Base-by-base conservation (phyloP, 306 rosid genomes). In the Begonia loranthoides region DNA sequence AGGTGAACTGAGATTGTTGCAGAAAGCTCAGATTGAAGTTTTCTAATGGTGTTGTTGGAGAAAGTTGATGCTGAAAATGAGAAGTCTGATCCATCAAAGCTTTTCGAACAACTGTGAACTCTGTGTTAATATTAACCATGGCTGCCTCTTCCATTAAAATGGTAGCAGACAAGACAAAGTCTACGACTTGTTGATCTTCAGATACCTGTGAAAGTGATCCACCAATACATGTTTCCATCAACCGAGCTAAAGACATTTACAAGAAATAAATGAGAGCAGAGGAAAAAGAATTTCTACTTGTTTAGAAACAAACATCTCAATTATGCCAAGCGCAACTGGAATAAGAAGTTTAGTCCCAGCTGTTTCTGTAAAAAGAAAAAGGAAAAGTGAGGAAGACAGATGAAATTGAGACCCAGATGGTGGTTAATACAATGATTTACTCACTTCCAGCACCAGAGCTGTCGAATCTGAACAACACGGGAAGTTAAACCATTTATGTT, bases 241-340 rank as follows among this genome's bases (percentile, higher is more conserved):
- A n/a, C n/a, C n/a, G n/a, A n/a, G n/a, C n/a, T n/a, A n/a, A n/a
- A n/a, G n/a, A n/a, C n/a, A n/a, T n/a, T n/a, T n/a, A n/a, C n/a
- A n/a, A n/a, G n/a, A n/a, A n/a, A n/a, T n/a, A n/a, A n/a, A n/a
- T n/a, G n/a, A 39, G 10, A 39, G 10, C 8, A 5, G 10, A 39
- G 10, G 43, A 39, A 5, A 39, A 10, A 43, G 41, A 34, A 34
- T 59, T 45, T 49, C 46, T 73, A 82, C 95, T 58, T 90, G 83
- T 60, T 82, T 82, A 9, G 76, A 67, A 49, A 79, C 83, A 60
- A 86, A 82, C 51, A 90, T 71, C 77, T 86, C 95, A 48, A 82
- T 65, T 52, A 82, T 63, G 48, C 83, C 95, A 60, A 88, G 84
- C 33, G 82, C 71, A 52, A 75, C 63, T 13, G 94, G 95, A 72